Base-by-base conservation (phyloP, 139 green algal genomes). In the Haematococcus lacustris region DNA sequence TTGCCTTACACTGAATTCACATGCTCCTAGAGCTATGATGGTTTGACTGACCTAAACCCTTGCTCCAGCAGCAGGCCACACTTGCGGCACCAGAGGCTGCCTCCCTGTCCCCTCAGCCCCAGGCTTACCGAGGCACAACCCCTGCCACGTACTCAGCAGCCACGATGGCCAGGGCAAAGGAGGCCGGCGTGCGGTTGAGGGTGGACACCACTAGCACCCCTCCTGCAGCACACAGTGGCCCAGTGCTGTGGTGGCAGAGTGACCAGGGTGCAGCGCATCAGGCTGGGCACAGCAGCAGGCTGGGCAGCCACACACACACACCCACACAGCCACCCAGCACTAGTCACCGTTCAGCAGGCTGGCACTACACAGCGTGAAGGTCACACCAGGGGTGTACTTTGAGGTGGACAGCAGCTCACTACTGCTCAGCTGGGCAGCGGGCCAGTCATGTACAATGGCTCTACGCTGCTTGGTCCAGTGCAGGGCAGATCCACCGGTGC, bases 131-230 rank as follows among this genome's bases (percentile, higher is more conserved):
- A 25, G 91, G 91, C 35, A 93, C 78, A 65, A 91, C 38, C 17
- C 87, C 43, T 4, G 88, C 57, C 9, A 97, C 35, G 50, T 88
- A 83, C 88, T 98, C 94, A 0, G 93, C 94, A 2, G 62, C 90
- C 47, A 93, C 77, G 28, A 98, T 90, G 1, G 92, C 93, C 26
- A 94, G 32, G 1, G 82, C 82, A 70, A 90, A 96, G 0, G 92
- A 89, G 32, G 76, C 76, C 0, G 81, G 76, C 0, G 94, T 97
- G 57, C 92, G 82, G 81, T 94, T 97, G 35, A 98, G 80, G 0
- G 94, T 98, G 33, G 90, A 93, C 4, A 98, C 66, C 3, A 94
- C 39, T 1, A 81, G 25, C 0, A 67, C 13, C 3, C 76, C 30
- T 93, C 74, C 35, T 66, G 76, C 6, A 0, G 59, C 75, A n/a